phyloP scores from a whole-genome alignment of 2,329 filamentous ascomycete species.

The Podosphaera xanthii region DNA sequence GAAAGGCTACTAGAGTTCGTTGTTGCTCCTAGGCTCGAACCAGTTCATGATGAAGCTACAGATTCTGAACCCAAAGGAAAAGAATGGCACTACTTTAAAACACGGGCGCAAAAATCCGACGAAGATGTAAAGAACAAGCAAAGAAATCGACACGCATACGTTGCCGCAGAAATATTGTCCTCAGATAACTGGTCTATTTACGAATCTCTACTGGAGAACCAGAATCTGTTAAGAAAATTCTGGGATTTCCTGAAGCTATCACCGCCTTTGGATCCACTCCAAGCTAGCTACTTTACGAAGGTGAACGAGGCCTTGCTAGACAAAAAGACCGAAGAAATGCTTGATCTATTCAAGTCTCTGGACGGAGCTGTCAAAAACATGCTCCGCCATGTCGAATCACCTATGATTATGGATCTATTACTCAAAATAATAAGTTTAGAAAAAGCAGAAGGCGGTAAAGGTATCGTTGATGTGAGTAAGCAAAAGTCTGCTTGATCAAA shows the following conservation, averaged over 20 bases:
- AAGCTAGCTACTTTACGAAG: slow-evolving; percentile 96
- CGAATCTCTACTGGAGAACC: slow-evolving; percentile 74
- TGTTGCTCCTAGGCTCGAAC: slow-evolving; percentile 49
- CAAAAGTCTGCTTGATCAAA: slow-evolving; percentile 5
- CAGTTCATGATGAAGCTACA: slow-evolving; percentile 24
- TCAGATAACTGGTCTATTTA: slow-evolving; percentile 95
- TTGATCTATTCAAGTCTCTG: slow-evolving; percentile 65
- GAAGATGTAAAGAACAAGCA: slow-evolving; percentile 33
- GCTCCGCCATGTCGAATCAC: slow-evolving; percentile 83
- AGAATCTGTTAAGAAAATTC: slow-evolving; percentile 55
- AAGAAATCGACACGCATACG: slow-evolving; percentile 80
- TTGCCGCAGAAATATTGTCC: slow-evolving; percentile 79
- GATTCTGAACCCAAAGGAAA: slow-evolving; percentile 7
- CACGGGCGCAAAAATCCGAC: slow-evolving; percentile 26
- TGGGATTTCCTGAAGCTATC: slow-evolving; percentile 74
- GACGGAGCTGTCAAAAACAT: slow-evolving; percentile 66
- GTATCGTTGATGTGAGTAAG: slow-evolving; percentile 61
- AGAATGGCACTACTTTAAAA: slow-evolving; percentile 24
- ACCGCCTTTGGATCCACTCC: slow-evolving; percentile 73
- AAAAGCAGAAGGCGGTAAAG: slow-evolving; percentile 72
- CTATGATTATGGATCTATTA: slow-evolving; percentile 93
- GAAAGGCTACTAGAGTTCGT: slow-evolving; percentile 79
- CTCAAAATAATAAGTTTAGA: slow-evolving; percentile 94
- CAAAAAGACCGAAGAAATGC: slow-evolving; percentile 95
- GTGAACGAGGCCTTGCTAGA: slow-evolving; percentile 96